These are phyloP conservation scores for Nannizziopsis barbatae DNA, from an alignment of 2,329 filamentous ascomycete genomes.

Conservation along the genomic window DNA sequence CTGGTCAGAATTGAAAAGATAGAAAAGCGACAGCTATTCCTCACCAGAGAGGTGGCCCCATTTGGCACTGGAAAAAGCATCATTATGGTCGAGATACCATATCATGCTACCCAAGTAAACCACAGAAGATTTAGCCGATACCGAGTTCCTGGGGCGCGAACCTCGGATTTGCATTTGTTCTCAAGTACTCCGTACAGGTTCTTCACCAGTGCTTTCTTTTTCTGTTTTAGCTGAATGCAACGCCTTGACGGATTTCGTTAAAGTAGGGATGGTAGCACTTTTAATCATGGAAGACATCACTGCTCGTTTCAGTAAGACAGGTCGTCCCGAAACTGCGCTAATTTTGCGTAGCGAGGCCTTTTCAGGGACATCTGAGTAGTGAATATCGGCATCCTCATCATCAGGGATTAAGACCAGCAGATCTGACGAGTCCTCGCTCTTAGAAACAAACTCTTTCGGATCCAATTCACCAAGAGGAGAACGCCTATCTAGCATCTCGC, in stretches of 20 bases:
- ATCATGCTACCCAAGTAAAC: too few species aligned
- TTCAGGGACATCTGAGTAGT: neutral
- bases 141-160: too few species aligned
- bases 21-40: too few species aligned
- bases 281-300: slow-evolving; percentile 12
- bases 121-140: too few species aligned
- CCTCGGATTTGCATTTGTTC: too few species aligned
- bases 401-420: slow-evolving; percentile 2
- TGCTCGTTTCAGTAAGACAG: slow-evolving; percentile 9
- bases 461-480: slow-evolving; percentile 57
- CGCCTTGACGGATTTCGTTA: slow-evolving; percentile 12
- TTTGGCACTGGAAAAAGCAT: too few species aligned
- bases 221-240: too few species aligned
- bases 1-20: too few species aligned
- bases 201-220: too few species aligned
- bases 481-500: slow-evolving; percentile 53
- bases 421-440: slow-evolving; percentile 39
- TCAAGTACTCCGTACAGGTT: too few species aligned
- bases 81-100: too few species aligned
- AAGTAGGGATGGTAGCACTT: slow-evolving; percentile 20
- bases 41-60: too few species aligned
- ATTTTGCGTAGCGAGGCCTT: neutral
- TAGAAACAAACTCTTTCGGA: slow-evolving; percentile 55
- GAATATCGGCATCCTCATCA: slow-evolving; percentile 3
- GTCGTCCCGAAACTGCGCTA: neutral